Evolutionary conservation across 805 yeast genomes (phyloP).

Genomic region (Ogataea pini): DNA sequence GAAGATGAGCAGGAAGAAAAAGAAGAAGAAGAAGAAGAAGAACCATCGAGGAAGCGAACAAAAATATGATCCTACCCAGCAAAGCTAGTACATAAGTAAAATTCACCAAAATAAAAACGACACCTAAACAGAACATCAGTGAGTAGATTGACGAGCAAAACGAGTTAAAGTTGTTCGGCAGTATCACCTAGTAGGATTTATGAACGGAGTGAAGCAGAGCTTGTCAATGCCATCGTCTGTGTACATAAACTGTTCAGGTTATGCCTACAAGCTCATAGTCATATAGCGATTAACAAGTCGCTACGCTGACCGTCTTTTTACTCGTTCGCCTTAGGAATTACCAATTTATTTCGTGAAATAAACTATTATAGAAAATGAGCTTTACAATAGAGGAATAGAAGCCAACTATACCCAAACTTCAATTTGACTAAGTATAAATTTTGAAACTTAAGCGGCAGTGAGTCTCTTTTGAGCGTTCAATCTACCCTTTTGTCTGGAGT

Average conservation of each 20-base stretch:
- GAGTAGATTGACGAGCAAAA: too few species aligned
- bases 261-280: too few species aligned
- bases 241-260: too few species aligned
- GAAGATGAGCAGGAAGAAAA: constrained; percentile 4
- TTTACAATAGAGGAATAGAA: constrained; percentile 8
- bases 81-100: background rate
- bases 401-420: constrained; percentile 11
- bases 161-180: too few species aligned
- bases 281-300: too few species aligned
- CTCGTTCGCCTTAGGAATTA: constrained; percentile 1
- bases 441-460: constrained; percentile 51
- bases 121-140: too few species aligned
- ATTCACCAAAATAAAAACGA: too few species aligned
- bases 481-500: constrained; percentile 92
- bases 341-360: constrained; percentile 9
- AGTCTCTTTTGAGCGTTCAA: constrained; percentile 85
- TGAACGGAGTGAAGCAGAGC: too few species aligned
- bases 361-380: constrained; percentile 12
- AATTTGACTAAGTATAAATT: constrained; percentile 16
- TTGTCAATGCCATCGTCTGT: too few species aligned
- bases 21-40: constrained; percentile 8
- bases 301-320: too few species aligned
- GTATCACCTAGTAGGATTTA: background rate
- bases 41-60: constrained; percentile 6
- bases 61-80: background rate